Conservation (phyloP, 1,284 basidiomycete species). For the Cutaneotrichosporon mucoides region DNA sequence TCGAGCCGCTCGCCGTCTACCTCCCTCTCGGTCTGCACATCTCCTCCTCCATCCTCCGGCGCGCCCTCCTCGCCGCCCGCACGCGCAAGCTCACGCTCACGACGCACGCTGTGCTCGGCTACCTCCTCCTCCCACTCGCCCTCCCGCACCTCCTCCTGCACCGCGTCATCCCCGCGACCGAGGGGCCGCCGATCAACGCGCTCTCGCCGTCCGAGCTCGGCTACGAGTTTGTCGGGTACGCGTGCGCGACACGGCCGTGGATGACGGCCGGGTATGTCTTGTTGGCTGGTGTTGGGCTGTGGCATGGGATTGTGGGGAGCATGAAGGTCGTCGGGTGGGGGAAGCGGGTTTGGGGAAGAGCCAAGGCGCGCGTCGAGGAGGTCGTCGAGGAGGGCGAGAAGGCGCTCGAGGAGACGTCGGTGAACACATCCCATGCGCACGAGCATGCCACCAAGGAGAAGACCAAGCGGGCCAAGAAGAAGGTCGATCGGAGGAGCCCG, state of each 20-base stretch:
- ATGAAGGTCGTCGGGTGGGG: conserved; percentile 39
- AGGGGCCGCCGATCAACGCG: conserved; percentile 26
- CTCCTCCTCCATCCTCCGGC: conserved; percentile 24
- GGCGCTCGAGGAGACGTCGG: not conserved
- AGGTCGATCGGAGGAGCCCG: too few relatives aligned
- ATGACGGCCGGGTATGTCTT: conserved; percentile 25
- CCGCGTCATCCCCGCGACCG: conserved; percentile 32
- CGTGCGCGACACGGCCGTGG: conserved; percentile 21
- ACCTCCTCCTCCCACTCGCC: conserved; percentile 29
- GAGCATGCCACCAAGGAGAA: not conserved
- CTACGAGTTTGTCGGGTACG: conserved; percentile 43
- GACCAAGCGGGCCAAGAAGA: not conserved
- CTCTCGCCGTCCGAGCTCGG: conserved; percentile 40
- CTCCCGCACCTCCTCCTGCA: conserved; percentile 34
- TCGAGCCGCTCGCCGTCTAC: conserved; percentile 38
- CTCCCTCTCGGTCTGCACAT: conserved; percentile 36
- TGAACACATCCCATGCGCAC: too few relatives aligned
- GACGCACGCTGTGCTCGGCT: conserved; percentile 27
- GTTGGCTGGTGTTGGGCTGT: conserved; percentile 25
- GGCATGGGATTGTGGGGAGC: conserved; percentile 32
- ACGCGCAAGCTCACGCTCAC: conserved; percentile 12
- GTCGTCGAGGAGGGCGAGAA: not conserved
- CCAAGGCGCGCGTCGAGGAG: too few relatives aligned
- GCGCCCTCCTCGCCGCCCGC: conserved; percentile 20
- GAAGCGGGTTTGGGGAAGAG: too few relatives aligned